A percentile compares a stretch with the other conserved stretches of the same genome.
Conservation (phyloP, 2,329 filamentous ascomycete species). For the Diaporthe ilicicola region DNA sequence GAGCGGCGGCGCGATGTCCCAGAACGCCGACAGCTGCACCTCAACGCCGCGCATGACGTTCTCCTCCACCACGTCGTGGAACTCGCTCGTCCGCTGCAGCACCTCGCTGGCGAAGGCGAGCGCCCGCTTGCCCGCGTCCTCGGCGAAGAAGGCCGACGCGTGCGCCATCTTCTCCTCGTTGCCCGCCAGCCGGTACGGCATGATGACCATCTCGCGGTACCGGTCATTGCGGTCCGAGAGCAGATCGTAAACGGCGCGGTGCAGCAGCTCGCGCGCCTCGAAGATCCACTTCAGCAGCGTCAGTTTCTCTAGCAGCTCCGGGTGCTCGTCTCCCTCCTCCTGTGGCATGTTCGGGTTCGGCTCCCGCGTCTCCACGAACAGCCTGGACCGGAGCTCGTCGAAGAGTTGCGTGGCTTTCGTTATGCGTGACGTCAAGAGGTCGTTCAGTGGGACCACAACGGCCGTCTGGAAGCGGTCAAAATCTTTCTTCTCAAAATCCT, state of each 20-base stretch:
- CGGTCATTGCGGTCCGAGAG: slow-evolving; percentile 85
- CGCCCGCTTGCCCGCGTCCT: slow-evolving; percentile 78
- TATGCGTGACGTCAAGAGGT: slow-evolving; percentile 80
- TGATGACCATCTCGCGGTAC: slow-evolving; percentile 84
- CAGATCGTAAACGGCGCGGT: slow-evolving; percentile 86
- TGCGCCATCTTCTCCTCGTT: slow-evolving; percentile 82
- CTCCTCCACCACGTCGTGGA: slow-evolving; percentile 80
- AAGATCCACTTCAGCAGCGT: slow-evolving; percentile 98
- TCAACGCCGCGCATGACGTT: slow-evolving; percentile 91
- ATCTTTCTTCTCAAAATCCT: slow-evolving; percentile 78
- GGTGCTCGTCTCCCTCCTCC: slow-evolving; percentile 94
- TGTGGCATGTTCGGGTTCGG: slow-evolving; percentile 83
- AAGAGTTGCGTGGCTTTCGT: slow-evolving; percentile 79
- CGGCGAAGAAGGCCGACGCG: slow-evolving; percentile 82
- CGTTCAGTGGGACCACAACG: slow-evolving; percentile 86
- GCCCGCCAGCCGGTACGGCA: slow-evolving; percentile 78
- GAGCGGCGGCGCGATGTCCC: slow-evolving; percentile 93
- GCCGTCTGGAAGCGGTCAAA: slow-evolving; percentile 86
- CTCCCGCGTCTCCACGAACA: slow-evolving; percentile 76
- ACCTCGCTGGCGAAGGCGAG: slow-evolving; percentile 76
- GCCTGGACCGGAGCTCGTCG: slow-evolving; percentile 73
- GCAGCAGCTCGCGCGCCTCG: slow-evolving; percentile 87
- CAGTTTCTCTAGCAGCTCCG: slow-evolving; percentile 91
- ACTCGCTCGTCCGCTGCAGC: slow-evolving; percentile 76
- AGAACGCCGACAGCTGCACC: slow-evolving; percentile 91